A percentile compares a stretch with the other conserved stretches of the same genome.
These are phyloP conservation scores for Colletotrichum echinochloae DNA, from an alignment of 2,329 filamentous ascomycete species.

Conservation along the genomic window DNA sequence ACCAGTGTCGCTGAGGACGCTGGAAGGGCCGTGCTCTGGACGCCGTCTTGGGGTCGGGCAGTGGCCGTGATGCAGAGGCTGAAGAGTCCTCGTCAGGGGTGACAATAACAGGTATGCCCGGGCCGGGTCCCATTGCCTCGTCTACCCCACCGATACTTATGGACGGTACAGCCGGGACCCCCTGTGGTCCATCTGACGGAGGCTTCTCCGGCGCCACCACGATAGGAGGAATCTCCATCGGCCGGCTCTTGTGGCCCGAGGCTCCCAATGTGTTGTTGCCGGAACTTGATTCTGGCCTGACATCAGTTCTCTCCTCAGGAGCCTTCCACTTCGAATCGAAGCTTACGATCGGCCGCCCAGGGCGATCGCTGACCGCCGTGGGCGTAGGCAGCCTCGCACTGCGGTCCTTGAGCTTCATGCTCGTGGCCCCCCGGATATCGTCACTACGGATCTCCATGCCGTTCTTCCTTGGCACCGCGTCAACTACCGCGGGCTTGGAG, in stretches of 20 bases:
- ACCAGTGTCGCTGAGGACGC: conserved; percentile 68
- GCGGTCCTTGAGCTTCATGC: conserved; percentile 87
- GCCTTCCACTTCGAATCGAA: conserved; percentile 88
- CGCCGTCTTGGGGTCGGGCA: conserved; percentile 59
- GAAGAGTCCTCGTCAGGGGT: conserved; percentile 55
- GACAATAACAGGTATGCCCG: conserved; percentile 54
- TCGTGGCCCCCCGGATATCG: conserved; percentile 90
- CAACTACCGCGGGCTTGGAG: conserved; percentile 48
- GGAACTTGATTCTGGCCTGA: conserved; percentile 57
- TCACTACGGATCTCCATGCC: conserved; percentile 86
- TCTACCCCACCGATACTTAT: conserved; percentile 57
- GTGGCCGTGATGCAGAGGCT: conserved; percentile 50
- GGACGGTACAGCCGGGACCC: conserved; percentile 55
- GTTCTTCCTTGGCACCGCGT: conserved; percentile 73
- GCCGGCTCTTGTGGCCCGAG: conserved; percentile 58
- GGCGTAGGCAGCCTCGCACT: conserved; percentile 90
- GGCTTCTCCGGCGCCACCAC: conserved; percentile 63
- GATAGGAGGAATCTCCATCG: conserved; percentile 65
- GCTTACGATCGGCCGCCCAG: conserved; percentile 95
- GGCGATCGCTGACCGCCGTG: conserved; percentile 89
- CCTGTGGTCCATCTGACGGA: conserved; percentile 44
- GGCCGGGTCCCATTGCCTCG: conserved; percentile 1
- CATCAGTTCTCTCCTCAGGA: conserved; percentile 77
- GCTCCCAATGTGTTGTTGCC: conserved; percentile 14
- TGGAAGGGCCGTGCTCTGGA: conserved; percentile 50